A percentile compares a stretch with the other conserved stretches of the same genome.
These are phyloP conservation scores for Bremia lactucae DNA, from an alignment of 352 stramenopile genomes.

Conservation along the genomic window DNA sequence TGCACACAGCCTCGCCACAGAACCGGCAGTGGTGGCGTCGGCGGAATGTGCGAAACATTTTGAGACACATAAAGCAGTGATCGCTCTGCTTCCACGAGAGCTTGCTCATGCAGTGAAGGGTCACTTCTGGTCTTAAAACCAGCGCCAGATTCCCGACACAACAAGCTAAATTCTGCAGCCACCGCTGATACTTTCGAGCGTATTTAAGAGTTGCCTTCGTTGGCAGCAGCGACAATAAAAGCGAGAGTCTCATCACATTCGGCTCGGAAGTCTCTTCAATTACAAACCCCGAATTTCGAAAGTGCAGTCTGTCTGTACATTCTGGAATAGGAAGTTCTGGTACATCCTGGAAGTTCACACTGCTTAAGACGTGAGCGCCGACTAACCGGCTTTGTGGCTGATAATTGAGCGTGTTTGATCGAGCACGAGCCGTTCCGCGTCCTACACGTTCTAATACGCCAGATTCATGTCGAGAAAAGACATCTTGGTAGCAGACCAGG, in stretches of 20 bases:
- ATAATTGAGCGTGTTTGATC: slow-evolving; percentile 11
- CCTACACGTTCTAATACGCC: slow-evolving; percentile 21
- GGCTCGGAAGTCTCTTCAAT: slow-evolving; percentile 36
- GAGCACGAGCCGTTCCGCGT: slow-evolving; percentile 13
- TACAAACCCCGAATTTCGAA: slow-evolving; percentile 46
- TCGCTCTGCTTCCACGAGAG: slow-evolving; percentile 52
- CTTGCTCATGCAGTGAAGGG: slow-evolving; percentile 26
- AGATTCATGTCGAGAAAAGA: slow-evolving; percentile 32
- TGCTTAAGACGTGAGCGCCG: slow-evolving; percentile 26
- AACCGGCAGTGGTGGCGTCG: slow-evolving; percentile 66
- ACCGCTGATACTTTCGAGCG: slow-evolving; percentile 27
- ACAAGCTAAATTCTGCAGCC: slow-evolving; percentile 23
- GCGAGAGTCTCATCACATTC: slow-evolving; percentile 23
- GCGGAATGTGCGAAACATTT: slow-evolving; percentile 61
- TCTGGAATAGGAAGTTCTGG: slow-evolving; percentile 22
- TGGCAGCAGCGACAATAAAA: slow-evolving; percentile 39
- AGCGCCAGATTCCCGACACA: slow-evolving; percentile 25
- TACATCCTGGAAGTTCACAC: slow-evolving; percentile 30
- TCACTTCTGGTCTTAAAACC: slow-evolving; percentile 12
- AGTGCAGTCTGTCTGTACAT: slow-evolving; percentile 25
- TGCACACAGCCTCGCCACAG: slow-evolving; percentile 59
- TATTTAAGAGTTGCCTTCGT: slow-evolving; percentile 24
- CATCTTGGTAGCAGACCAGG: slow-evolving; percentile 62
- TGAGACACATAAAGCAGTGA: slow-evolving; percentile 57
- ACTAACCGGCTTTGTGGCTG: slow-evolving; percentile 25